Percentiles rank a stretch among this genome's conserved stretches.
Evolutionary conservation across 441 rosid genomes (phyloP).

Genomic region (Populus tomentosa): DNA sequence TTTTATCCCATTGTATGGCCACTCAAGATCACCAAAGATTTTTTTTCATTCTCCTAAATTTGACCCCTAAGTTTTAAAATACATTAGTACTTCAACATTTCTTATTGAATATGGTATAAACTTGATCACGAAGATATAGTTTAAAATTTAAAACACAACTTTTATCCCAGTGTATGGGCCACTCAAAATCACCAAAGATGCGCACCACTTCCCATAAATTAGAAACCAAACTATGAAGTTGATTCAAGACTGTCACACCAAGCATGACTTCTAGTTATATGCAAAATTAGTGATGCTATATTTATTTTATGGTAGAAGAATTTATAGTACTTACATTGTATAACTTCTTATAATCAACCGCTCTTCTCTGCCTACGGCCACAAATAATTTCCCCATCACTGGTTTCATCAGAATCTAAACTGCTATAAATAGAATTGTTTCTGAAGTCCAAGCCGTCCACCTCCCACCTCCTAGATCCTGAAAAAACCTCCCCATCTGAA

Average conservation of each 20-base stretch:
- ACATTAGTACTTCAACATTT: background rate
- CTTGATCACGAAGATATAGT: background rate
- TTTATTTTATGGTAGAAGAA: background rate
- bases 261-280: background rate
- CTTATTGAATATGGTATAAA: background rate
- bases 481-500: constrained; percentile 56
- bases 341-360: constrained; percentile 82
- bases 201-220: background rate
- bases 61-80: background rate
- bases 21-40: background rate
- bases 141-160: background rate
- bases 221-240: background rate
- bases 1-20: no score
- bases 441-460: constrained; percentile 25
- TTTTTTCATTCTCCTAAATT: background rate
- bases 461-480: constrained; percentile 45
- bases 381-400: constrained; percentile 58
- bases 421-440: constrained; percentile 38
- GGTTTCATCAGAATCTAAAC: constrained; percentile 48
- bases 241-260: background rate
- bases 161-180: background rate
- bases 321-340: constrained; percentile 60
- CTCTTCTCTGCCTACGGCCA: constrained; percentile 77
- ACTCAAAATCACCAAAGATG: background rate
- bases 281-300: background rate